Evolutionary conservation across 805 yeast genomes (phyloP).

Genomic region (Schizosaccharomyces japonicus): DNA sequence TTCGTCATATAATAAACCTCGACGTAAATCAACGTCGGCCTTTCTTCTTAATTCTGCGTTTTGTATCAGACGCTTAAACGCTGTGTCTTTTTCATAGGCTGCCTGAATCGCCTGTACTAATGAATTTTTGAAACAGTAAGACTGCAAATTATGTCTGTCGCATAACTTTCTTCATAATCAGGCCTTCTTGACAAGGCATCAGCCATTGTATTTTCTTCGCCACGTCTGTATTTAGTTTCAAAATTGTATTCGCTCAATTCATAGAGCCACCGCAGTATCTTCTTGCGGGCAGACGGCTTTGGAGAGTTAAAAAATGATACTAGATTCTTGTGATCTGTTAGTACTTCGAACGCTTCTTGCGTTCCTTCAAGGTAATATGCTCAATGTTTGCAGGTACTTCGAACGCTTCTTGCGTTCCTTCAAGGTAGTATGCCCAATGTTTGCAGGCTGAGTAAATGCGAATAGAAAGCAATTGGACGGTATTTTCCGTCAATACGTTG

Average conservation of each 20-base stretch:
- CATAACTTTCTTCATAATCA: too few species aligned
- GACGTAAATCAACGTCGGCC: too few species aligned
- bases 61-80: too few species aligned
- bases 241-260: background rate
- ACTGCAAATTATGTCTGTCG: too few species aligned
- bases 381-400: background rate
- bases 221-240: background rate
- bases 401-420: conserved; percentile 3
- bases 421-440: conserved; percentile 7
- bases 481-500: too few species aligned
- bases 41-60: too few species aligned
- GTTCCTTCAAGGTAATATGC: background rate
- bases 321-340: background rate
- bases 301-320: background rate
- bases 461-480: conserved; percentile 4
- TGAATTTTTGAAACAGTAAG: too few species aligned
- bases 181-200: background rate
- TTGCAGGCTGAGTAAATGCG: conserved; percentile 4
- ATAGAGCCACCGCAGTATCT: background rate
- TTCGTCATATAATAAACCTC: background rate
- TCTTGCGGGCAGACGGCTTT: background rate
- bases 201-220: background rate
- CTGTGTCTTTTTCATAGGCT: background rate
- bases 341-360: background rate
- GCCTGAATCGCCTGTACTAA: background rate